phyloP scores from a whole-genome alignment of 805 yeast genomes.

The Candida verbasci region DNA sequence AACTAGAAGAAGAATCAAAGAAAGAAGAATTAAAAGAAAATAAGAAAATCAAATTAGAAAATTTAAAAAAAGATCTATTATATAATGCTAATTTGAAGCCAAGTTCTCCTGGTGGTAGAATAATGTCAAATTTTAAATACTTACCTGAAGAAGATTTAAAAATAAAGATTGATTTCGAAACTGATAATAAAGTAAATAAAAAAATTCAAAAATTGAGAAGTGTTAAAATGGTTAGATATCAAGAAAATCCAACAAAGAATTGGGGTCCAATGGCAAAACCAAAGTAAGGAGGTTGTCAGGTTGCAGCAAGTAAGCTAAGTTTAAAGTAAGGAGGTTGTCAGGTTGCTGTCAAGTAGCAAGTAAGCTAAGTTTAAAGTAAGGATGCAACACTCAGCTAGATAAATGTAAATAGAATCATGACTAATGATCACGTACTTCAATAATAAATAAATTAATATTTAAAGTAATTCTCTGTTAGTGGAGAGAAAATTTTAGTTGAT shows the following conservation, averaged over 20 bases:
- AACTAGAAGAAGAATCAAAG: conserved; percentile 13
- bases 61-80: conserved; percentile 26
- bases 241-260: conserved; percentile 85
- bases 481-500: no score
- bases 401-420: no score
- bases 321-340: no score
- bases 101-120: conserved; percentile 47
- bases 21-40: conserved; percentile 10
- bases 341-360: no score
- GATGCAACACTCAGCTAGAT: no score
- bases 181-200: conserved; percentile 52
- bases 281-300: no score
- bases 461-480: no score
- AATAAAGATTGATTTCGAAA: conserved; percentile 45
- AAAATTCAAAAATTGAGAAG: conserved; percentile 60
- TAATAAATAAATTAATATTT: no score
- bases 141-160: conserved; percentile 1
- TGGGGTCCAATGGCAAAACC: conserved; percentile 92
- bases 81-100: conserved; percentile 38
- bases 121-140: conserved; percentile 36
- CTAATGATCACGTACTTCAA: no score
- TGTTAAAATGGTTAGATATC: conserved; percentile 80
- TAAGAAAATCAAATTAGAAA: conserved; percentile 13
- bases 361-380: no score
- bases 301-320: no score